Base-by-base conservation (phyloP, 2,329 filamentous ascomycete species). In the Colletotrichum sublineola region DNA sequence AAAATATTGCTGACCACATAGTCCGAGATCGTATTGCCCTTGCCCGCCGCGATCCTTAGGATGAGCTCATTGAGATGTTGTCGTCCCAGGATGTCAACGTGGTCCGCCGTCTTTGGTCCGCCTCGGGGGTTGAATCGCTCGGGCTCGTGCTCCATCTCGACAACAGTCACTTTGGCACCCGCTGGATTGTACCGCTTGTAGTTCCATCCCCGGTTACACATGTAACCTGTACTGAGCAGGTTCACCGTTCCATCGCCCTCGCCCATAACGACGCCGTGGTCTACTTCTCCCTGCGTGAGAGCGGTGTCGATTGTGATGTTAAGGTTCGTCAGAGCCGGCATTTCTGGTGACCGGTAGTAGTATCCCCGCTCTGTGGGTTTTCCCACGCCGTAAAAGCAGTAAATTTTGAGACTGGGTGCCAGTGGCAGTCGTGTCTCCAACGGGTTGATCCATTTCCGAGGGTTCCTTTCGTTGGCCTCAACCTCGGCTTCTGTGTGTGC, bases 171-270 rank as follows among this genome's bases (percentile, higher is more conserved):
- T 77, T 94, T 90, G 42, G 92, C 88, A 2, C 92, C 91, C 0
- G 94, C 93, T 0, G 96, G 96, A 78, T 99, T 99, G 81, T 97
- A 99, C 46, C 96, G 89, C 82, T 94, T 95, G 82, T 98, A 93
- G 70, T 92, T 91, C 96, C 96, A 99, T 3, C 96, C 96, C 77
- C 92, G 94, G 76, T 94, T 93, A 81, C 96, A 99, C 96, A 99
- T 98, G 81, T 98, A 99, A 2, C 96, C 96, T 0, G 91, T 90
- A 76, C 93, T 97, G 14, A 99, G 84, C n/a, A 99, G 82, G 75
- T 95, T 97, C 53, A 99, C 96, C 0, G 96, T 99, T 1, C 96
- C 96, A 77, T 99, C 96, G 5, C 96, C 96, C 81, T 98, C 96
- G 48, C 96, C 96, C 87, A 98, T 92, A 44, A 97, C 87, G n/a